Conservation (phyloP, 768 basidiomycete genomes). For the Strobilomyces echinocephalus region DNA sequence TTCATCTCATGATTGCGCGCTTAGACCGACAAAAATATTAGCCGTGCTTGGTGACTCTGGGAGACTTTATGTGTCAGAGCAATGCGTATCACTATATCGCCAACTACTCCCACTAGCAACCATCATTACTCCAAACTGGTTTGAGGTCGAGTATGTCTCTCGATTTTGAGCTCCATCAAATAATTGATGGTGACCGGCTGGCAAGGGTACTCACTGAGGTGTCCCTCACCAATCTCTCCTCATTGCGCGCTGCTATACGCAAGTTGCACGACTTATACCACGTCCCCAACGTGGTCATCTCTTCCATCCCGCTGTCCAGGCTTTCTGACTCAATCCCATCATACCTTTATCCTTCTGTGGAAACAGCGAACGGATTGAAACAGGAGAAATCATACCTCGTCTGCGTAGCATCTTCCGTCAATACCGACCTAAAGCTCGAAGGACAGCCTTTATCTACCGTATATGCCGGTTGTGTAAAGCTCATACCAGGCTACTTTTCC, state of each 20-base stretch:
- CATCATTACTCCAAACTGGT: conserved; percentile 97
- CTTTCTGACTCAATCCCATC: conserved; percentile 52
- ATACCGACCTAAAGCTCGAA: conserved; percentile 14
- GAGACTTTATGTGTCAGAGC: conserved; percentile 78
- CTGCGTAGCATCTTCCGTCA: conserved; percentile 72
- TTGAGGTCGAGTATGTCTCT: conserved; percentile 81
- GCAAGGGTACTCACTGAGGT: conserved; percentile 71
- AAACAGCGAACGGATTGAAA: background rate
- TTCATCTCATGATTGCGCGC: background rate
- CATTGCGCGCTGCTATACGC: conserved; percentile 63
- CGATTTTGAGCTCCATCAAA: background rate
- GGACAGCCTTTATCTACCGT: conserved; percentile 38
- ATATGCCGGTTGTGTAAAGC: conserved; percentile 67
- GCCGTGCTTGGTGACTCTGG: conserved; percentile 96
- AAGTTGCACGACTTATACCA: conserved; percentile 71
- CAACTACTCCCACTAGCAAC: conserved; percentile 77
- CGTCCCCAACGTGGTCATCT: conserved; percentile 87
- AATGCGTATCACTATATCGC: conserved; percentile 52
- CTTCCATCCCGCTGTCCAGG: conserved; percentile 76
- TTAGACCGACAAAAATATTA: conserved; percentile 26
- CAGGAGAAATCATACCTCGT: conserved; percentile 50
- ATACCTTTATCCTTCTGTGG: conserved; percentile 32
- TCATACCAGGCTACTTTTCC: conserved; percentile 87
- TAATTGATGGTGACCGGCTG: background rate
- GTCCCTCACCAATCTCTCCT: conserved; percentile 57